Percentiles rank a stretch among this genome's conserved stretches.
phyloP scores from a whole-genome alignment of 306 rosid genomes.

The Gastrolobium villosum region DNA sequence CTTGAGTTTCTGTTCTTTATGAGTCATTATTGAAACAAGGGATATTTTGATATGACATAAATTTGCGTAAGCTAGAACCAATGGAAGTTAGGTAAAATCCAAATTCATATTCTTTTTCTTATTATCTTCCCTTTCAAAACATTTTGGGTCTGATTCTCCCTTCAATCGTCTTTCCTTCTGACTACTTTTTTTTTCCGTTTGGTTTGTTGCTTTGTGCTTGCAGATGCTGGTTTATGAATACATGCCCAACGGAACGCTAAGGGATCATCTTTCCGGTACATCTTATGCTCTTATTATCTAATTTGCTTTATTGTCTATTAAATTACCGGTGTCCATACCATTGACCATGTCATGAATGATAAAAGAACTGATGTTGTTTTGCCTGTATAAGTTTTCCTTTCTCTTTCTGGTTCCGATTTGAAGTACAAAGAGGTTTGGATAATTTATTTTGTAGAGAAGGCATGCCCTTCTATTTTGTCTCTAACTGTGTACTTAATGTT shows the following conservation, averaged over 20 bases:
- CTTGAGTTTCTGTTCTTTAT: slow-evolving; percentile 7
- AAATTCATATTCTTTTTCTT: slow-evolving; percentile 30
- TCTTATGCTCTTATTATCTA: slow-evolving; percentile 17
- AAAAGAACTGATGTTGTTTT: neutral
- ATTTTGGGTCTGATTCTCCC: neutral
- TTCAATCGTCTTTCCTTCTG: slow-evolving; percentile 24
- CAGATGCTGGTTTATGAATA: slow-evolving; percentile 96
- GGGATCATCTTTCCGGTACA: slow-evolving; percentile 89
- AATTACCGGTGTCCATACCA: neutral
- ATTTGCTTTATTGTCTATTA: slow-evolving; percentile 1
- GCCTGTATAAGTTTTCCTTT: slow-evolving; percentile 10
- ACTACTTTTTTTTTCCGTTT: slow-evolving; percentile 32
- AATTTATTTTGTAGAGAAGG: neutral
- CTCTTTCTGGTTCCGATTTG: slow-evolving; percentile 28
- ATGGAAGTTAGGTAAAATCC: slow-evolving; percentile 19
- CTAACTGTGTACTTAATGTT: slow-evolving; percentile 25
- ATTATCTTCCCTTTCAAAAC: slow-evolving; percentile 1
- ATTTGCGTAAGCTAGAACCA: neutral
- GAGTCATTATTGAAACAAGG: slow-evolving; percentile 27
- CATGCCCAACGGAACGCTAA: slow-evolving; percentile 84
- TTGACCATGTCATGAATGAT: neutral
- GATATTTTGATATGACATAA: slow-evolving; percentile 8
- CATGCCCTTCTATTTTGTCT: slow-evolving; percentile 17
- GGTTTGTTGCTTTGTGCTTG: slow-evolving; percentile 49
- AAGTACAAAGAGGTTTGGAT: slow-evolving; percentile 5